These are phyloP conservation scores for Penicillium sp. DNA, from an alignment of 2,329 filamentous ascomycete species.

Conservation along the genomic window DNA sequence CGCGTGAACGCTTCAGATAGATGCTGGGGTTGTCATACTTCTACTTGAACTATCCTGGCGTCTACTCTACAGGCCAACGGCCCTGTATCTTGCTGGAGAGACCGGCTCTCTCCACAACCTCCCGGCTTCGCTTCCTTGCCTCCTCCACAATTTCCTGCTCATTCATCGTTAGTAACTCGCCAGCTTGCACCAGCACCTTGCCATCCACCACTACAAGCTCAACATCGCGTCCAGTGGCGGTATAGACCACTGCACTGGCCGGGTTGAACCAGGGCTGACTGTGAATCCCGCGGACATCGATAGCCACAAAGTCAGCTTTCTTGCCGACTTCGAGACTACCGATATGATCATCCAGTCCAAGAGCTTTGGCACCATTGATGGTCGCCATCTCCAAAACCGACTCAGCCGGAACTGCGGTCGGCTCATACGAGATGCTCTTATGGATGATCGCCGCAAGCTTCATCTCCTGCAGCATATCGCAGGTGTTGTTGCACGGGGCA, in stretches of 20 bases:
- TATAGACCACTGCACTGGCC: slow-evolving; percentile 45
- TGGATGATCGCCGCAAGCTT: slow-evolving; percentile 52
- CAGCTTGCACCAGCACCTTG: slow-evolving; percentile 37
- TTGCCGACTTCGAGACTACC: slow-evolving; percentile 43
- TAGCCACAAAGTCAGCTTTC: slow-evolving; percentile 43
- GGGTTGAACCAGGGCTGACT: slow-evolving; percentile 42
- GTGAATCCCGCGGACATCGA: slow-evolving; percentile 33
- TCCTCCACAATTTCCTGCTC: slow-evolving; percentile 41
- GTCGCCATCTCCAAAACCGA: slow-evolving; percentile 53
- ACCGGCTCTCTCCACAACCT: slow-evolving; percentile 42
- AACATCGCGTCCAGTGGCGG: slow-evolving; percentile 46
- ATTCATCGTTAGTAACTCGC: slow-evolving; percentile 40
- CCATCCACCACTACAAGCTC: slow-evolving; percentile 47
- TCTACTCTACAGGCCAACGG: slow-evolving; percentile 36
- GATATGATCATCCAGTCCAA: slow-evolving; percentile 43
- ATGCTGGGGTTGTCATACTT: neutral
- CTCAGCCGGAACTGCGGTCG: slow-evolving; percentile 45
- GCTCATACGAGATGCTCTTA: slow-evolving; percentile 44
- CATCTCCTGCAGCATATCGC: slow-evolving; percentile 55
- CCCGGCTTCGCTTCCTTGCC: slow-evolving; percentile 34
- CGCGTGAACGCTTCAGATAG: neutral
- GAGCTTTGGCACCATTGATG: slow-evolving; percentile 49
- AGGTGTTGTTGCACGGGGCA: slow-evolving; percentile 53
- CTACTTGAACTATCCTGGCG: neutral
- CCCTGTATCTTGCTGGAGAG: slow-evolving; percentile 36